Base-by-base conservation (phyloP, 768 basidiomycete genomes). In the Lactifluus echinatus region DNA sequence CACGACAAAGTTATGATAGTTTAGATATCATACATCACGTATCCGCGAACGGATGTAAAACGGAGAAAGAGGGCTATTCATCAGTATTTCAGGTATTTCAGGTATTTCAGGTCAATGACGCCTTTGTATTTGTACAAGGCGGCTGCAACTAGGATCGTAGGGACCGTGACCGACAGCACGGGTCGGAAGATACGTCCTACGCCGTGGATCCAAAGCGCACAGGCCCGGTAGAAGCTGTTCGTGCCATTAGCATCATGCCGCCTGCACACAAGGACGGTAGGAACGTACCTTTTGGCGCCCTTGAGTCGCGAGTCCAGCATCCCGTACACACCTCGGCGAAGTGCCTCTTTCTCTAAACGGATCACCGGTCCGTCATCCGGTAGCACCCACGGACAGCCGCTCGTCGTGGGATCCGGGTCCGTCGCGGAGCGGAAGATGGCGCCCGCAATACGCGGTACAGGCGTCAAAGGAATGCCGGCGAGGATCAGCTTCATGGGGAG, bases 341-440 rank as follows among this genome's bases (percentile, higher is more conserved):
- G 55, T 4, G 53, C 53, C 26, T 65, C 57, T 4, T 63, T 53
- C 42, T 64, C 65, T 1, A 71, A 45, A 5, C 66, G 62, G 33
- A 66, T 59, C n/a, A 67, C 63, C 6, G 55, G 58, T 7, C 68
- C 67, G 21, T 67, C 66, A 44, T 71, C 70, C 2, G 67, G 70
- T 8, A 71, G 57, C 21, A 68, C 63, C 59, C 65, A 71, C 17
- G 65, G 65, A 19, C 60, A 60, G 3, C 67, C 70, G 28, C 57
- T 66, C 37, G 69, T 67, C 34, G 57, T 42, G 8, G 31, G 29
- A 31, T 68, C 62, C 14, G 66, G 57, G 40, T 70, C 67, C 17
- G 61, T 62, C 43, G 70, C 62, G 2, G 69, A 68, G 36, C 59
- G 62, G 59, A 72, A 61, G 48, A 71, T 65, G 0, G 71, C 66